A percentile compares a stretch with the other conserved stretches of the same genome.
Conservation (phyloP, 768 basidiomycete genomes). For the Mycena vitilis region DNA sequence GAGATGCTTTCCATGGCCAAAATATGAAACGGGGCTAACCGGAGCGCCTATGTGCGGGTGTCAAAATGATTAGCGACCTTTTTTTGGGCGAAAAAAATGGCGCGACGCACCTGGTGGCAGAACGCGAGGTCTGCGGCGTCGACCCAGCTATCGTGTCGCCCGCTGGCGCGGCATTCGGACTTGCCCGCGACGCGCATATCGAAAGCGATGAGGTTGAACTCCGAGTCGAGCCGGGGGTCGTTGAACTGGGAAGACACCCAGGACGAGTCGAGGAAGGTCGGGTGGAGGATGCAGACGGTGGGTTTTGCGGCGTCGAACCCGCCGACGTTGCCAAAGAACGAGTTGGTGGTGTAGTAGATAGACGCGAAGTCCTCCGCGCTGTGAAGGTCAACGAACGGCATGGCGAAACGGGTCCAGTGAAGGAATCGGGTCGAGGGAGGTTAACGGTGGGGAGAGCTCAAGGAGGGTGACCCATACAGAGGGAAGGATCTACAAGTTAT, state of each 20-base stretch:
- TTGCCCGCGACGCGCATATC: constrained; percentile 75
- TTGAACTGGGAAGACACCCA: constrained; percentile 78
- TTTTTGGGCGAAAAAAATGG: neutral
- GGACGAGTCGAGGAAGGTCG: constrained; percentile 72
- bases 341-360: constrained; percentile 79
- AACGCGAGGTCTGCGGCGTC: constrained; percentile 82
- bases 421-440: neutral
- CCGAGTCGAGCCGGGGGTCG: constrained; percentile 67
- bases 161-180: constrained; percentile 64
- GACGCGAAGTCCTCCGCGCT: constrained; percentile 74
- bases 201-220: constrained; percentile 81
- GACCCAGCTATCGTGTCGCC: constrained; percentile 79
- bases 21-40: constrained; percentile 76
- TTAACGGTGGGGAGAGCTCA: constrained; percentile 10
- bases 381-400: constrained; percentile 79
- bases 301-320: constrained; percentile 75
- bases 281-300: constrained; percentile 75
- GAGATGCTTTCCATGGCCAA: constrained; percentile 75
- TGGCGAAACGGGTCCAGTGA: constrained; percentile 39
- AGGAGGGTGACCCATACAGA: neutral
- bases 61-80: neutral
- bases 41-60: constrained; percentile 59
- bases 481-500: neutral
- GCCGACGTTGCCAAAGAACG: constrained; percentile 67
- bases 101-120: constrained; percentile 61